A percentile compares a stretch with the other conserved stretches of the same genome.
phyloP scores from a whole-genome alignment of 768 basidiomycete species.

The Russula ochroleuca region DNA sequence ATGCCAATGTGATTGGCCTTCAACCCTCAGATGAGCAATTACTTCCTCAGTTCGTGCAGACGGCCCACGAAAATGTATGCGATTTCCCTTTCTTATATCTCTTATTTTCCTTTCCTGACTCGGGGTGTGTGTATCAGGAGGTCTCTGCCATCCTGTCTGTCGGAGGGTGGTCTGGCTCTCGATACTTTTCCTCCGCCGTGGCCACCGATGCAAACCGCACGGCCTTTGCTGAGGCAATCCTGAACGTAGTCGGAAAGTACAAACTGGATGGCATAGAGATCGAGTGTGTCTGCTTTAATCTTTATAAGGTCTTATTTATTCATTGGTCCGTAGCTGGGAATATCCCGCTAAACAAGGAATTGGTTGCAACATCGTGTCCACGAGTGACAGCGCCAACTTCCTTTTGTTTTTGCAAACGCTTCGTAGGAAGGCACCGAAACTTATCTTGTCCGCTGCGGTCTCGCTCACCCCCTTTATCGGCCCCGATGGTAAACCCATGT shows the following conservation, averaged over 20 bases:
- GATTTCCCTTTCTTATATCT: background rate
- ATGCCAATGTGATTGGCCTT: conserved; percentile 30
- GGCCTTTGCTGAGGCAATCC: conserved; percentile 13
- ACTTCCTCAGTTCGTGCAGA: conserved; percentile 29
- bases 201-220: conserved; percentile 16
- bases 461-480: background rate
- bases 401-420: conserved; percentile 13
- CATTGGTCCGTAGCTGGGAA: conserved; percentile 21
- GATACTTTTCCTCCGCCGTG: conserved; percentile 22
- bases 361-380: conserved; percentile 10
- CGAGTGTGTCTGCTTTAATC: conserved; percentile 10
- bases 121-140: background rate
- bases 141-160: conserved; percentile 22
- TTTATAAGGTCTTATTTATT: background rate
- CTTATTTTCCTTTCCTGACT: background rate
- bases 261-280: conserved; percentile 23
- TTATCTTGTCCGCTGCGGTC: conserved; percentile 14
- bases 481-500: background rate
- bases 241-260: conserved; percentile 3
- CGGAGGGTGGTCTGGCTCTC: conserved; percentile 24
- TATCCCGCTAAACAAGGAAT: background rate
- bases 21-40: conserved; percentile 29
- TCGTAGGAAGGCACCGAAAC: background rate
- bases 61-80: conserved; percentile 27
- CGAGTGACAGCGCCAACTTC: conserved; percentile 11